Percentiles rank a stretch among this genome's conserved stretches.
Evolutionary conservation across 2,329 filamentous ascomycete genomes (phyloP).

Genomic region (Claviceps arundinis): DNA sequence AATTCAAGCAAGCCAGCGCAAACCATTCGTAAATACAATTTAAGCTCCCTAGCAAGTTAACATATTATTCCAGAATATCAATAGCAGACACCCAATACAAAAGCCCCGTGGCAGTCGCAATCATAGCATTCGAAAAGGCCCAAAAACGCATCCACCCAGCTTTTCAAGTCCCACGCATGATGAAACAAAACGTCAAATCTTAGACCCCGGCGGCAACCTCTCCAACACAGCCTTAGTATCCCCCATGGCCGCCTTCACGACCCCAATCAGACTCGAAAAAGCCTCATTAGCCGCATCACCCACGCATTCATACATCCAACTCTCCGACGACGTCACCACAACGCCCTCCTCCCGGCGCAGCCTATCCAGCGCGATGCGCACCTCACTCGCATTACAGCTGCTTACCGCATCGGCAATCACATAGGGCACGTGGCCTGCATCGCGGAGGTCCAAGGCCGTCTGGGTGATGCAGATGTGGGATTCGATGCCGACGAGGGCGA

Average conservation of each 20-base stretch:
- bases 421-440: slow-evolving; percentile 67
- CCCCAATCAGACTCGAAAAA: slow-evolving; percentile 58
- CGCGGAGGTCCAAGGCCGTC: slow-evolving; percentile 70
- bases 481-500: slow-evolving; percentile 83
- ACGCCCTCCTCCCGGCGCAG: slow-evolving; percentile 59
- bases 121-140: neutral
- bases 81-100: too few relatives aligned
- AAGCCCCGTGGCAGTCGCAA: neutral
- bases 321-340: slow-evolving; percentile 75
- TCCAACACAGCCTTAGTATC: slow-evolving; percentile 58
- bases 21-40: too few relatives aligned
- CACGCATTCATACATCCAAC: slow-evolving; percentile 78
- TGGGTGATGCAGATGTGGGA: slow-evolving; percentile 90
- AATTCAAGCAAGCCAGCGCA: too few relatives aligned
- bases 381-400: slow-evolving; percentile 72
- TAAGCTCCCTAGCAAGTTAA: too few relatives aligned
- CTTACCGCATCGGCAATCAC: slow-evolving; percentile 81
- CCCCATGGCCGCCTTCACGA: slow-evolving; percentile 66
- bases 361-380: slow-evolving; percentile 63
- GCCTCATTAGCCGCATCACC: slow-evolving; percentile 62
- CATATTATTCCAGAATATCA: too few relatives aligned
- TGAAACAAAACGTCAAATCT: slow-evolving; percentile 27
- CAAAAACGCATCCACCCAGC: neutral
- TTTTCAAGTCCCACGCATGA: too few relatives aligned
- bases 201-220: slow-evolving; percentile 44